Evolutionary conservation across 164 flowering plant genomes (phyloP).

Genomic region (Nymphaea colorata): DNA sequence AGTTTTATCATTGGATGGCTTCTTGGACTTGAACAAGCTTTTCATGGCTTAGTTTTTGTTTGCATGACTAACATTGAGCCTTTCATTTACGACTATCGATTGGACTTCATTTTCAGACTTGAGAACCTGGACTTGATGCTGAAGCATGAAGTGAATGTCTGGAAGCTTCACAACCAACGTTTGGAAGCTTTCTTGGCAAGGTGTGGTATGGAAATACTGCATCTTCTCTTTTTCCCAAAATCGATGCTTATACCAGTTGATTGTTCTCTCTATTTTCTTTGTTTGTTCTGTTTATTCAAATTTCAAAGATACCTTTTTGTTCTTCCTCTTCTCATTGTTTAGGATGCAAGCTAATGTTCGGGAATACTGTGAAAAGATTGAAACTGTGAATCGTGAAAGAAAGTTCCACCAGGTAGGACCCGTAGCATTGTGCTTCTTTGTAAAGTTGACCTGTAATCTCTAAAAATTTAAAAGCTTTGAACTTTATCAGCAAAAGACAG

Average conservation of each 20-base stretch:
- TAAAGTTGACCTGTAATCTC: not conserved
- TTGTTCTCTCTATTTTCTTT: not conserved
- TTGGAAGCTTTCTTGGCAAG: slow-evolving; percentile 66
- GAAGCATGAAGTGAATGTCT: slow-evolving; percentile 79
- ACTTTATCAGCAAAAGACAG: slow-evolving; percentile 72
- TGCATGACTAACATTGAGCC: too few species aligned
- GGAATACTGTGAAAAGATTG: slow-evolving; percentile 62
- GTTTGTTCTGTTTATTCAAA: not conserved
- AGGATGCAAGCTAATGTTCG: slow-evolving; percentile 67
- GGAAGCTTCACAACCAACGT: slow-evolving; percentile 77
- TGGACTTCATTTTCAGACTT: slow-evolving; percentile 34
- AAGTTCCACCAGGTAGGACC: slow-evolving; percentile 81
- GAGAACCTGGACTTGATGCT: slow-evolving; percentile 86
- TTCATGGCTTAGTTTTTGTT: too few species aligned
- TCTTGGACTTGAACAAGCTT: too few species aligned
- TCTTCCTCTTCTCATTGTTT: slow-evolving; percentile 6
- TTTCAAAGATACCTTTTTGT: not conserved
- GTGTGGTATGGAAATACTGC: slow-evolving; percentile 22
- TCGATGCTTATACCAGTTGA: not conserved
- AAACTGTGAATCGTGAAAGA: slow-evolving; percentile 80
- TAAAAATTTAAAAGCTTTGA: not conserved
- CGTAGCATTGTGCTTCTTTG: not conserved
- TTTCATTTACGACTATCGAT: too few species aligned
- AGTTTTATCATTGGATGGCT: too few species aligned
- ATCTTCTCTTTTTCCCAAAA: too few species aligned